phyloP scores from a whole-genome alignment of 2,329 filamentous ascomycete genomes.

The Stachybotrys chartarum region DNA sequence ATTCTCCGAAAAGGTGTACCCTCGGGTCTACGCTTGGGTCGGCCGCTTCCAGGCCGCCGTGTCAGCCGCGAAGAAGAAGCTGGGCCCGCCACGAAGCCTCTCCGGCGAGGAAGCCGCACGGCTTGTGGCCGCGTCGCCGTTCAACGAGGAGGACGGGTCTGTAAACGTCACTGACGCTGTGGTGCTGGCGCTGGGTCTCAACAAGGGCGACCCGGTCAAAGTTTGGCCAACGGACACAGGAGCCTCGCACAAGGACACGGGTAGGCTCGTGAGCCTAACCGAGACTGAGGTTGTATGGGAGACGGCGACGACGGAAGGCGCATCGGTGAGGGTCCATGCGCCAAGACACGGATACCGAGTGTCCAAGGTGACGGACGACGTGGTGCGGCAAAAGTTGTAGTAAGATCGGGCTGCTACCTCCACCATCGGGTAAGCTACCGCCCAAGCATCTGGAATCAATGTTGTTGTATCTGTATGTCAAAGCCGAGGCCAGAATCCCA shows the following conservation, averaged over 20 bases:
- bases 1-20: slow-evolving; percentile 47
- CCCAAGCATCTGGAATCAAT: no score
- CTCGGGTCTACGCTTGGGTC: slow-evolving; percentile 57
- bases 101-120: slow-evolving; percentile 47
- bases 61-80: slow-evolving; percentile 28
- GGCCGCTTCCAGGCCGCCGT: slow-evolving; percentile 48
- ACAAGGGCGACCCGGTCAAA: slow-evolving; percentile 45
- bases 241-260: slow-evolving; percentile 48
- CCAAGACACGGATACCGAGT: slow-evolving; percentile 54
- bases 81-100: slow-evolving; percentile 31
- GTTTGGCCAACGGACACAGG: slow-evolving; percentile 59
- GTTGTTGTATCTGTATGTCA: no score
- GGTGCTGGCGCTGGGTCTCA: slow-evolving; percentile 37
- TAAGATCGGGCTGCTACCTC: no score
- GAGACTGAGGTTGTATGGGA: slow-evolving; percentile 52
- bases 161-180: slow-evolving; percentile 44
- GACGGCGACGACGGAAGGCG: slow-evolving; percentile 31
- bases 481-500: no score
- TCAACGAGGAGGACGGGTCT: slow-evolving; percentile 33
- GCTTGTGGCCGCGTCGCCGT: slow-evolving; percentile 36
- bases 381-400: background rate
- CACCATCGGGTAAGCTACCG: no score
- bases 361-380: slow-evolving; percentile 14
- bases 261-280: slow-evolving; percentile 45
- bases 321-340: slow-evolving; percentile 48